Evolutionary conservation across 169 alveolate species (phyloP), one percentile per base, ranked within the genome.

Genomic region (Plasmodium adleri): DNA sequence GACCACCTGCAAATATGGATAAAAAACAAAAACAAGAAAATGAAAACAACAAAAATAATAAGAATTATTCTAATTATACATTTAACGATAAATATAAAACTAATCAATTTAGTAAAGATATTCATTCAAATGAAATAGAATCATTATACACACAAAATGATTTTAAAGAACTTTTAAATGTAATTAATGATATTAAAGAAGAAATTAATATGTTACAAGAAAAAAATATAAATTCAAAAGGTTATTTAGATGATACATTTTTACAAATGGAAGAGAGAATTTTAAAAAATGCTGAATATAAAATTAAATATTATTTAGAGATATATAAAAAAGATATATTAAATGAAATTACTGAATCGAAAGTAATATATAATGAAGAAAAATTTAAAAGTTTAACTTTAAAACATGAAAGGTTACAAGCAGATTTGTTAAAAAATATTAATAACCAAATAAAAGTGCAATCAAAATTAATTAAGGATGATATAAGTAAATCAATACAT

Each of bases 241-340:
- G n/a, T 28, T 62, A 56, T 68, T 28, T 83, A 32, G 91, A 83
- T 68, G 83, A 68, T 20, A 28, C 70, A 47, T 83, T 83, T 28
- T 83, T 83, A 12, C 20, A 50, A 15, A 15, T 83, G 56, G 91
- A 83, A 67, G 28, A 56, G 3, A 83, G 45, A 56, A 68, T 83
- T 47, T 54, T 67, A 58, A 83, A 83, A 22, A 67, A 68, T 67
- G 64, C 59, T 1, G 91, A 83, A 67, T 68, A 68, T 49, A 83
- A 83, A 83, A 83, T 63, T 24, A 83, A 83, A 43, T 68, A 83
- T 26, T 83, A 83, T 49, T 63, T 83, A 83, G 91, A 83, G 70
- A 68, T 83, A 72, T 83, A 83, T 60, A 83, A 83, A 67, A 83
- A 83, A 62, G 91, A 83, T 49, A 83, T 83, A n/a, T 49, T 83